Evolutionary conservation across 805 yeast genomes (phyloP), one percentile per base, ranked within the genome.

Genomic region (Ogataea ganodermae): DNA sequence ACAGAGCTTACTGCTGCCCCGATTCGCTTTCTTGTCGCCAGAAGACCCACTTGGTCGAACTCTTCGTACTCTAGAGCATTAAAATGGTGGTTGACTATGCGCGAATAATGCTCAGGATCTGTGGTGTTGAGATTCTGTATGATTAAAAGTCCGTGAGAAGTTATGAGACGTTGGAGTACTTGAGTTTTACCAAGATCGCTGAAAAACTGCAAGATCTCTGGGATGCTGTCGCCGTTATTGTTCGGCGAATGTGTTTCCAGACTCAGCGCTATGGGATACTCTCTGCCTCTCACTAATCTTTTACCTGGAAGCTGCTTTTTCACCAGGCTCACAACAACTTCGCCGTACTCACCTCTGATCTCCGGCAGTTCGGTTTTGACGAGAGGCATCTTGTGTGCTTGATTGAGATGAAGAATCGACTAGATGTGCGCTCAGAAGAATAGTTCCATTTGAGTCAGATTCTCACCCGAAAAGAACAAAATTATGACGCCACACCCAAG

Each of bases 11-110:
- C 56, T 14, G 46, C 41, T 12, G 45, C 37, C 4, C 43, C 35
- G 12, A 55, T 39, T 28, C 36, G 45, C 21, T 46, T 28, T 27
- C 59, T 50, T 14, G 52, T 46, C 8, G 56, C 56, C 17, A 49
- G 35, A 10, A 57, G 43, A 1, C 59, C 59, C 13, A 43, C 54
- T 35, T 57, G 60, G 10, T 50, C 56, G 40, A 50, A 52, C 33
- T 52, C 53, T 4, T 17, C 21, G 28, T 43, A 44, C 6, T 43
- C 23, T 16, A 46, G 46, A 17, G 47, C 46, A n/a, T 37, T 12
- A 16, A 54, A 47, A 9, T 47, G 23, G 18, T 37, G 37, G 4
- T 22, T 24, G 8, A 55, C 48, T 24, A 55, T 41, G 26, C 38
- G 24, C 2, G 56, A 48, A 35, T 47, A 52, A 2, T 33, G 35